Evolutionary conservation across 768 basidiomycete genomes (phyloP), one percentile per base, ranked within the genome.

Genomic region (Podaxis pistillaris): DNA sequence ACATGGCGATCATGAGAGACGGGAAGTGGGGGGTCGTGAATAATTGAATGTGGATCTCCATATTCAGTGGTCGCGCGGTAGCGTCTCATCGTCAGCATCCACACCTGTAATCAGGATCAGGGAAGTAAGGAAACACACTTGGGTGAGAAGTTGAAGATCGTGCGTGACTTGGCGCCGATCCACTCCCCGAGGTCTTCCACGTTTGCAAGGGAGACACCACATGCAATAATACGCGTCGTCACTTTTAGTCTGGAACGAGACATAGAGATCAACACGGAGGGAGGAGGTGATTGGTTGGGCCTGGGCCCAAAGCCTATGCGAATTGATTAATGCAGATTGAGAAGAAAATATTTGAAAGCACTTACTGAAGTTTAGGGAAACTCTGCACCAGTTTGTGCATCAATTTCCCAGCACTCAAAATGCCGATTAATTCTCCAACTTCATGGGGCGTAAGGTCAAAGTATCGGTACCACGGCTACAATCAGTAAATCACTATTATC

Each of bases 11-110:
- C 26, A 26, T 4, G 26, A 26, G 47, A 86, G 74, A 60, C 93
- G 97, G 95, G 86, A 96, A 97, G 71, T 98, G 97, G n/a, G 95
- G 93, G 51, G 95, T 93, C 28, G 85, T 86, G 80, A 97, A 99
- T 46, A 91, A 94, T 70, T 99, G 97, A 7, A 99, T 78, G 70
- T 98, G 96, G 53, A 99, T 95, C 63, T 98, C 94, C 88, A 99
- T 91, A 66, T 97, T 95, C 11, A 98, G 78, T 2, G 96, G 96
- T n/a, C 97, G 93, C 15, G 96, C 94, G 67, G 94, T 94, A 24
- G 71, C 46, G 57, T 38, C 24, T 46, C 37, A 26, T 26, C 26
- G 26, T 26, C 26, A 26, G 26, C 26, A 26, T 26, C 26, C 26
- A 26, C 26, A 26, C 26, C 1, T 2, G 26, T 26, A 26, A 19